These are phyloP conservation scores for Sporisorium scitamineum DNA, from an alignment of 1,284 basidiomycete species.

Conservation along the genomic window DNA sequence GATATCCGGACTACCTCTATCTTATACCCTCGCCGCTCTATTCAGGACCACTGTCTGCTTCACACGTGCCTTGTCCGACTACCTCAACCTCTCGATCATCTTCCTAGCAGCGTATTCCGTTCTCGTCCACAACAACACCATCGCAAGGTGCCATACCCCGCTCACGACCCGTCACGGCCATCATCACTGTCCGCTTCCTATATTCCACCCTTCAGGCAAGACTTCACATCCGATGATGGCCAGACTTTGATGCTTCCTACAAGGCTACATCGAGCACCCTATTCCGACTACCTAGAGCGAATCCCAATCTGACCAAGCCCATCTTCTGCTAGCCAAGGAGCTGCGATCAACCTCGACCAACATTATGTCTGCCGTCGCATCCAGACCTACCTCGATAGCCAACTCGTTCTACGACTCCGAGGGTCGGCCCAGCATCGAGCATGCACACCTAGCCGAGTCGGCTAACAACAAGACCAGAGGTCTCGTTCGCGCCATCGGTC, in stretches of 20 bases:
- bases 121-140: background rate
- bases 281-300: background rate
- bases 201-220: background rate
- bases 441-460: background rate
- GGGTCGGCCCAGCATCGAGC: conserved; percentile 37
- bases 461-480: conserved; percentile 33
- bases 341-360: background rate
- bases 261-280: background rate
- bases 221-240: background rate
- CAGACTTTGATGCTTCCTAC: background rate
- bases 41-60: background rate
- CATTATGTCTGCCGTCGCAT: conserved; percentile 38
- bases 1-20: background rate
- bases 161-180: background rate
- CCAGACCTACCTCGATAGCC: conserved; percentile 26
- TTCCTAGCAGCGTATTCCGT: background rate
- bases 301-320: background rate
- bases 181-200: too few species aligned
- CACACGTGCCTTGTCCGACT: background rate
- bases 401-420: conserved; percentile 52
- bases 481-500: conserved; percentile 45
- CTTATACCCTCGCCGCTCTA: background rate
- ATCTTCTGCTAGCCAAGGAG: background rate
- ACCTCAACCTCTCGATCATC: background rate
- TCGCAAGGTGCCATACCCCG: background rate